These are phyloP conservation scores for Fusarium nanum DNA, from an alignment of 2,329 filamentous ascomycete species.

Conservation along the genomic window DNA sequence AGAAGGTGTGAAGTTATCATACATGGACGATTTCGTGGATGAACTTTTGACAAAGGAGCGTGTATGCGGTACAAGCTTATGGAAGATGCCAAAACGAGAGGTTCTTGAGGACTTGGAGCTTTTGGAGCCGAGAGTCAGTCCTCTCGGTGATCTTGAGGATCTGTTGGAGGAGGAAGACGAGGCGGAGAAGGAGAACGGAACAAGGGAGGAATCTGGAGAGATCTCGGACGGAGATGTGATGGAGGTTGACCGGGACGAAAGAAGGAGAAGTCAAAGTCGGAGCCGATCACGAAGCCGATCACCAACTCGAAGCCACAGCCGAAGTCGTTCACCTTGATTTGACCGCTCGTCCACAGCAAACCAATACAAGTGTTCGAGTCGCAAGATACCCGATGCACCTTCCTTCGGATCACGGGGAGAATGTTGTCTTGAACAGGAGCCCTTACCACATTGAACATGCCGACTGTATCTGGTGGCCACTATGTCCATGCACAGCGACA, in stretches of 20 bases:
- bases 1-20: slow-evolving; percentile 79
- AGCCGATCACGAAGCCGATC: slow-evolving; percentile 38
- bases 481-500: neutral
- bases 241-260: slow-evolving; percentile 54
- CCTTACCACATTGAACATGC: neutral
- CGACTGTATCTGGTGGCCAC: neutral
- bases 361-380: neutral
- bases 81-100: slow-evolving; percentile 87
- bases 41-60: slow-evolving; percentile 89
- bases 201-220: slow-evolving; percentile 57
- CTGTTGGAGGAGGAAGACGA: slow-evolving; percentile 71
- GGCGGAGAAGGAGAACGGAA: slow-evolving; percentile 49
- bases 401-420: no score
- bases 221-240: slow-evolving; percentile 51
- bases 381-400: neutral
- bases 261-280: slow-evolving; percentile 35
- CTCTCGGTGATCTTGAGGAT: slow-evolving; percentile 82
- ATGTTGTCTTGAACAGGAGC: neutral
- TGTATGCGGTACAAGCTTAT: slow-evolving; percentile 90
- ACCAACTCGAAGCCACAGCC: slow-evolving; percentile 30
- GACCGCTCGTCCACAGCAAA: neutral
- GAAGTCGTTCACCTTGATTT: slow-evolving; percentile 46
- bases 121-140: slow-evolving; percentile 85
- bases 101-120: slow-evolving; percentile 89
- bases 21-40: slow-evolving; percentile 93